Percentiles rank a stretch among this genome's conserved stretches.
phyloP scores from a whole-genome alignment of 345 rosid species.

The Sonneratia alba region DNA sequence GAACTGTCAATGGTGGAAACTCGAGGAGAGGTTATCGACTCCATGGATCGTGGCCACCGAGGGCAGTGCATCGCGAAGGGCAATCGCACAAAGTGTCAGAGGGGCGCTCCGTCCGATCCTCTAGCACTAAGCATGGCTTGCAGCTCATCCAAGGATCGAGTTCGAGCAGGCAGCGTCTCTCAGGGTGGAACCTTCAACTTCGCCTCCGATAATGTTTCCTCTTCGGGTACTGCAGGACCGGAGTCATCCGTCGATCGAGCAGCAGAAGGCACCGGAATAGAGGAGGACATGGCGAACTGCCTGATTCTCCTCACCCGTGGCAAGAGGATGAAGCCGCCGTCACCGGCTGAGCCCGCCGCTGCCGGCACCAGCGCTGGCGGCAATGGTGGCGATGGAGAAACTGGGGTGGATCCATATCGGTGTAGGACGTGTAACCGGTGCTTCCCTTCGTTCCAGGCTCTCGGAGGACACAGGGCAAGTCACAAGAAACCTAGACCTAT shows the following conservation, averaged over 20 bases:
- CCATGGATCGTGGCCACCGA: not conserved
- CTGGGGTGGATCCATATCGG: conserved; percentile 31
- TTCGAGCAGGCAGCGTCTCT: not conserved
- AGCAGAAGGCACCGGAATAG: conserved; percentile 16
- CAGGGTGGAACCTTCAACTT: not conserved
- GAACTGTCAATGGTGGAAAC: conserved; percentile 9
- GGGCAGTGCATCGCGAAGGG: conserved; percentile 32
- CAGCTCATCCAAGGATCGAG: conserved; percentile 5
- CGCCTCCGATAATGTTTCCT: not conserved
- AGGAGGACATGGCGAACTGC: conserved; percentile 59
- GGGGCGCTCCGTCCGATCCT: conserved; percentile 26
- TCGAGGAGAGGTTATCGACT: conserved; percentile 14
- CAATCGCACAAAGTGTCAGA: conserved; percentile 64
- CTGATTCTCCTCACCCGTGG: conserved; percentile 56
- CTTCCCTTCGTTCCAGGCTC: conserved; percentile 85
- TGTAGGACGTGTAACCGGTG: conserved; percentile 82
- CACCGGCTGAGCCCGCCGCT: conserved; percentile 9
- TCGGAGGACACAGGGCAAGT: conserved; percentile 88
- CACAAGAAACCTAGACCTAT: conserved; percentile 63
- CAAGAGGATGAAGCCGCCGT: conserved; percentile 1
- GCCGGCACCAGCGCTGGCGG: not conserved
- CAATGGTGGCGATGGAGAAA: not conserved
- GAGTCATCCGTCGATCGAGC: conserved; percentile 1
- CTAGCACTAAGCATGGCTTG: conserved; percentile 22
- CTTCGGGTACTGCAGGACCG: not conserved